Conservation (phyloP, 1,284 basidiomycete species). For the Porogramme epimiltina region DNA sequence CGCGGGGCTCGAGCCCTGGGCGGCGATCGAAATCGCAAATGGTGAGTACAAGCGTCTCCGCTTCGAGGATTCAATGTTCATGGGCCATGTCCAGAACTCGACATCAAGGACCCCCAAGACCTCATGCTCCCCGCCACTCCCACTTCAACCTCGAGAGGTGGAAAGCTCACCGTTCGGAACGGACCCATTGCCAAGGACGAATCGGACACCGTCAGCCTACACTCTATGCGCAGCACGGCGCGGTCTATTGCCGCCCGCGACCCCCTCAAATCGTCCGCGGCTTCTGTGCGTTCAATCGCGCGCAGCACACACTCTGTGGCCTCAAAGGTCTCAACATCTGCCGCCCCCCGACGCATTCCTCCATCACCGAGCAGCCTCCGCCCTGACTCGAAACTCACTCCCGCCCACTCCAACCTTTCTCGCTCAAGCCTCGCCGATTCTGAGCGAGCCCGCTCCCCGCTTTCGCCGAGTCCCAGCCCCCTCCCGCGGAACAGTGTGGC, state of each 20-base stretch:
- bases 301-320: slow-evolving; percentile 43
- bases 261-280: slow-evolving; percentile 31
- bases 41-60: slow-evolving; percentile 48
- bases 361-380: slow-evolving; percentile 35
- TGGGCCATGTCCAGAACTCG: slow-evolving; percentile 60
- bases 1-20: slow-evolving; percentile 80
- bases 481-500: slow-evolving; percentile 17
- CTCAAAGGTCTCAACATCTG: slow-evolving; percentile 28
- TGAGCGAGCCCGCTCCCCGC: slow-evolving; percentile 14
- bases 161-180: slow-evolving; percentile 20
- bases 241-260: slow-evolving; percentile 28
- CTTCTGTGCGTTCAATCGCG: slow-evolving; percentile 48
- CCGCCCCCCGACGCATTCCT: slow-evolving; percentile 27
- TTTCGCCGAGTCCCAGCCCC: slow-evolving; percentile 17
- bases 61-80: background rate
- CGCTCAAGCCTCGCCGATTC: slow-evolving; percentile 22
- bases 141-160: slow-evolving; percentile 20
- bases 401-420: slow-evolving; percentile 28
- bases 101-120: slow-evolving; percentile 70
- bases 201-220: slow-evolving; percentile 46
- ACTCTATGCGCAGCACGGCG: slow-evolving; percentile 61
- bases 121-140: slow-evolving; percentile 44
- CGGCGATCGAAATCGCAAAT: slow-evolving; percentile 84
- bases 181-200: slow-evolving; percentile 31
- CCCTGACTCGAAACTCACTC: slow-evolving; percentile 72